Conservation (phyloP, 78 protist species). For the Speleostelium caveatum region DNA sequence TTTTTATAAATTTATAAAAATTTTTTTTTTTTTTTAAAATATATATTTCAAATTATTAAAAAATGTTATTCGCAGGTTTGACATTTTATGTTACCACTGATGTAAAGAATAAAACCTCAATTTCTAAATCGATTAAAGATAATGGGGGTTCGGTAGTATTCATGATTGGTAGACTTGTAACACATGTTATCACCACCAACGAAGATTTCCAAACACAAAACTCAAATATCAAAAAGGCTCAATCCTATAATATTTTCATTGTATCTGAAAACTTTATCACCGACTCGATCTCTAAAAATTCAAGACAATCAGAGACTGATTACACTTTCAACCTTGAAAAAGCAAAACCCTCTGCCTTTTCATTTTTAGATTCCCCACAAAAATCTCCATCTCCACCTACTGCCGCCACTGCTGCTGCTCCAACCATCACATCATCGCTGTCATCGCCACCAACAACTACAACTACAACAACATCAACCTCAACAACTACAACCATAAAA, state of each 20-base stretch:
- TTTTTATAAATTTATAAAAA: too few species aligned
- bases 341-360: not conserved
- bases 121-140: constrained; percentile 37
- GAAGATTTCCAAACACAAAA: constrained; percentile 6
- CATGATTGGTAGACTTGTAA: constrained; percentile 22
- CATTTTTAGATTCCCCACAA: constrained; percentile 19
- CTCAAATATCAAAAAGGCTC: constrained; percentile 38
- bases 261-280: constrained; percentile 12
- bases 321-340: not conserved
- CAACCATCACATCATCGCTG: not conserved
- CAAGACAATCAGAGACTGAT: not conserved
- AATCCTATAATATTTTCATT: not conserved
- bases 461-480: not conserved
- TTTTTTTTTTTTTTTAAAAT: too few species aligned
- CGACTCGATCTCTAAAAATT: not conserved
- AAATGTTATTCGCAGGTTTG: not conserved
- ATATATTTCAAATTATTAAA: too few species aligned
- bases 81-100: constrained; percentile 25
- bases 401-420: not conserved
- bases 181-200: constrained; percentile 10
- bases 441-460: not conserved
- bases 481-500: not conserved
- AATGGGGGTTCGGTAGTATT: constrained; percentile 48
- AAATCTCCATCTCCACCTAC: constrained; percentile 9
- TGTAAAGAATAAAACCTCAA: constrained; percentile 3